A percentile compares a stretch with the other conserved stretches of the same genome.
Conservation (phyloP, 1,284 basidiomycete species). For the Tilletia setariae region DNA sequence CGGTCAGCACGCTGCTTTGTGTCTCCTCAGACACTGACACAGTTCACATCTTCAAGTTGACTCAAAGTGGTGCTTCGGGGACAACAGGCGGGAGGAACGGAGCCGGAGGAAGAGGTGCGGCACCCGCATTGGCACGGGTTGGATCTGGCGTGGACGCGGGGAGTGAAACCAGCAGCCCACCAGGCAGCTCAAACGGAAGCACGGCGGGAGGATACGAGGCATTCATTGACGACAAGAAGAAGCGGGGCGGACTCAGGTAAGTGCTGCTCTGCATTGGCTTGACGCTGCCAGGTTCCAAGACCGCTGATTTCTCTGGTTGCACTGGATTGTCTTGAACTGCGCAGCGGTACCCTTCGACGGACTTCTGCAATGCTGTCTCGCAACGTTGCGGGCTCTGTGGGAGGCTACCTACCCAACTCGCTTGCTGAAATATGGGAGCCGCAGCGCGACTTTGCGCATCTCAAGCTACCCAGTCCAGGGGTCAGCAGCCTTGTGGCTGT, state of each 20-base stretch:
- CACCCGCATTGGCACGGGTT: slow-evolving; percentile 19
- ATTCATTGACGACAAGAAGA: slow-evolving; percentile 16
- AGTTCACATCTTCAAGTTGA: slow-evolving; percentile 92
- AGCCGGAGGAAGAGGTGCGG: slow-evolving; percentile 10
- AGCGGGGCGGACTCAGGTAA: slow-evolving; percentile 19
- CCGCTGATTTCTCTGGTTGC: neutral
- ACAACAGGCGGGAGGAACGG: neutral
- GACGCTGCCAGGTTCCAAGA: no score
- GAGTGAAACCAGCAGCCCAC: slow-evolving; percentile 21
- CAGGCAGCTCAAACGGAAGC: slow-evolving; percentile 11
- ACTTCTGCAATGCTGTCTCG: slow-evolving; percentile 61
- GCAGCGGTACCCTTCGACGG: slow-evolving; percentile 66
- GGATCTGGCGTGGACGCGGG: slow-evolving; percentile 17
- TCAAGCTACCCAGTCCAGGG: slow-evolving; percentile 79
- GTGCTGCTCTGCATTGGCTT: neutral
- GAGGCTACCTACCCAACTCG: slow-evolving; percentile 84
- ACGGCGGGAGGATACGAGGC: slow-evolving; percentile 14
- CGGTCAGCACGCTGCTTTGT: slow-evolving; percentile 75
- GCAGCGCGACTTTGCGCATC: slow-evolving; percentile 85
- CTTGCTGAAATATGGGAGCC: slow-evolving; percentile 98
- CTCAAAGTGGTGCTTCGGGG: slow-evolving; percentile 20
- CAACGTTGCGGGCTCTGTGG: slow-evolving; percentile 62
- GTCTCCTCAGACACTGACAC: slow-evolving; percentile 91
- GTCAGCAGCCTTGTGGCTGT: slow-evolving; percentile 55
- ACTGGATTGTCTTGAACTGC: no score